Evolutionary conservation across 495 filamentous ascomycete species (phyloP).

Genomic region (Penicillium mononematosum): DNA sequence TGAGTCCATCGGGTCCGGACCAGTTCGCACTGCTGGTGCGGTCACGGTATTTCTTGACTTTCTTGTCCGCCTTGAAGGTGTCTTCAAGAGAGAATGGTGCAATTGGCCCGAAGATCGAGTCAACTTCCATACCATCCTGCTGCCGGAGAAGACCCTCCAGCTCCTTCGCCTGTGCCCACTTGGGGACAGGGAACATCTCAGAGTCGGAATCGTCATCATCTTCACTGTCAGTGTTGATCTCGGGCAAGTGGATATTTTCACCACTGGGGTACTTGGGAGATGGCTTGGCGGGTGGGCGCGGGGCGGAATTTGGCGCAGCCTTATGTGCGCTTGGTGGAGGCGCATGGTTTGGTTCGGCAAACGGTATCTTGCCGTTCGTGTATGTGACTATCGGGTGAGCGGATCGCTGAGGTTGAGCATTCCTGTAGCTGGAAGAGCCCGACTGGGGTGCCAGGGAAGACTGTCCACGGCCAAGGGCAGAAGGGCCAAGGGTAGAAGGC

Average conservation of each 20-base stretch:
- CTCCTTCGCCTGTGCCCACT: conserved; percentile 83
- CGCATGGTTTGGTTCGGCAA: conserved; percentile 66
- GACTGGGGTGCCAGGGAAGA: conserved; percentile 47
- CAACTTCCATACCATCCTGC: conserved; percentile 83
- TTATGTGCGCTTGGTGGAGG: conserved; percentile 53
- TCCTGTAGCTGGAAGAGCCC: conserved; percentile 41
- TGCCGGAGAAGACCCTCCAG: conserved; percentile 63
- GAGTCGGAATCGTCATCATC: conserved; percentile 68
- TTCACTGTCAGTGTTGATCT: conserved; percentile 85
- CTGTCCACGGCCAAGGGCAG: conserved; percentile 57
- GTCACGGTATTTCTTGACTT: conserved; percentile 79
- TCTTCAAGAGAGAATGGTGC: conserved; percentile 88
- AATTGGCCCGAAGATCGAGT: conserved; percentile 85
- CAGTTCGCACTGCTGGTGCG: conserved; percentile 93
- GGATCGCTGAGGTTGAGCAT: conserved; percentile 53
- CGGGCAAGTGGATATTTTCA: conserved; percentile 80
- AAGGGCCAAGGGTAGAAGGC: conserved; percentile 61
- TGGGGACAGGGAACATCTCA: conserved; percentile 59
- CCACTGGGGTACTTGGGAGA: conserved; percentile 78
- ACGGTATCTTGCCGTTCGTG: conserved; percentile 84
- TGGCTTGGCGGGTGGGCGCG: conserved; percentile 53
- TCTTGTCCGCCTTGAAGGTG: conserved; percentile 80
- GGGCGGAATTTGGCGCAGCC: conserved; percentile 41
- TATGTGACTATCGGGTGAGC: conserved; percentile 74
- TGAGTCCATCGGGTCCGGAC: conserved; percentile 79